Base-by-base conservation (phyloP, 2,329 filamentous ascomycete species). In the Alternaria sp. region DNA sequence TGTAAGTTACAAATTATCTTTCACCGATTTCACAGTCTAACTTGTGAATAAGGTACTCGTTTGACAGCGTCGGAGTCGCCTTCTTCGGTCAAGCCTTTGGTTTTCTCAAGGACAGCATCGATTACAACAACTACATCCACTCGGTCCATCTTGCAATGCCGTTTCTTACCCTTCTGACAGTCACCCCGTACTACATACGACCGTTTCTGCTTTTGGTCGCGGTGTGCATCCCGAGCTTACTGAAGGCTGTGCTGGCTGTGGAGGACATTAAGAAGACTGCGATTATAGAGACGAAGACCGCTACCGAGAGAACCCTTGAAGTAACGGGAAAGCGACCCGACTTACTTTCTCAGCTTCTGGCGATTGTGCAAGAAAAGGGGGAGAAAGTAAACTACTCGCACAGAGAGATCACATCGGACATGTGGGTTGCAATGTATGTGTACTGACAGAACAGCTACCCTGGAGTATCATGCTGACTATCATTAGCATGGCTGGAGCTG, bases 91-190 rank as follows among this genome's bases (percentile, higher is more conserved):
- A 64, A n/a, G 59, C 57, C 5, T 74, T 74, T 55, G 69, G 70
- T 0, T 74, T 74, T 28, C n/a, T 72, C 13, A 55, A 59, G 23
- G 62, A 74, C 36, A 65, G 71, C 10, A 47, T 67, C n/a, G 71
- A 71, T 32, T 67, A 71, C 19, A 59, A 61, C 4, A 57, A 47
- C 15, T 73, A 72, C 46, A 74, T 74, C n/a, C 21, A 61, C 11
- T 63, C 81, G 1, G 71, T 82, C 0, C 77, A 82, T 59, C 76
- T 67, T 10, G 62, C 78, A 6, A 80, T 76, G 69, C 73, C 66
- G 11, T 70, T 69, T 32, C 62, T 71, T 60, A 67, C 23, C 36
- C 65, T 32, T 45, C 61, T 17, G 59, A 57, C 61, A 15, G 57
- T 67, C 13, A 59, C 68, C 3, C 70, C 69, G 19, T 23, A 32